phyloP scores from a whole-genome alignment of 306 rosid species.

The Alnus rubra region DNA sequence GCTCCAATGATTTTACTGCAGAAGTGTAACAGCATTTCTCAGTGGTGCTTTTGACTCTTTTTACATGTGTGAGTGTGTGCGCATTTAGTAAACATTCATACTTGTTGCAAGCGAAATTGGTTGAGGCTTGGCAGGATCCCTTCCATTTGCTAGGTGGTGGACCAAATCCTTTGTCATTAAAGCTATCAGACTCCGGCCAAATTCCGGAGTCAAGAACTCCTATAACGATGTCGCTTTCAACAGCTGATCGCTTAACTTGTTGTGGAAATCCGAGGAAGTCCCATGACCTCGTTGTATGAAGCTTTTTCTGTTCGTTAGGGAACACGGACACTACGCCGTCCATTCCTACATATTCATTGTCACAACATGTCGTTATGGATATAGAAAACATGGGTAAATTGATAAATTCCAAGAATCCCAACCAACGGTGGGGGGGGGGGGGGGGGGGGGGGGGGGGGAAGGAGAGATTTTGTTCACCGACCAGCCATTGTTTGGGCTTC shows the following conservation, averaged over 20 bases:
- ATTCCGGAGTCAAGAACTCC: conserved; percentile 46
- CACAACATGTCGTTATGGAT: neutral
- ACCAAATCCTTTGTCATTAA: conserved; percentile 37
- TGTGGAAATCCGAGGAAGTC: conserved; percentile 40
- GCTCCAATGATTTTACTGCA: neutral
- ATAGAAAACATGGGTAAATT: neutral
- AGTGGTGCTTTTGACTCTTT: neutral
- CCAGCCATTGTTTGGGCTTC: conserved; percentile 41
- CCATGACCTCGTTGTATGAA: conserved; percentile 52
- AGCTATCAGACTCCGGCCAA: conserved; percentile 51
- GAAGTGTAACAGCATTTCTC: neutral
- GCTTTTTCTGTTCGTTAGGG: neutral
- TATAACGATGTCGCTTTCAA: conserved; percentile 36
- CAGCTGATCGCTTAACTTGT: neutral
- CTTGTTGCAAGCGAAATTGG: conserved; percentile 53
- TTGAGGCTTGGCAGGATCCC: conserved; percentile 30
- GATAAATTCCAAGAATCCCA: too few species aligned
- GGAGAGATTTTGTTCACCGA: neutral
- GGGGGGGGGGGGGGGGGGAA: too few species aligned
- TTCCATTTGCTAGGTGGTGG: conserved; percentile 55
- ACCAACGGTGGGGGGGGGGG: too few species aligned
- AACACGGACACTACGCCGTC: conserved; percentile 42
- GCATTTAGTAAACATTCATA: neutral
- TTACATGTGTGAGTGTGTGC: neutral
- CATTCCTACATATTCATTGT: conserved; percentile 26